Base-by-base conservation (phyloP, 257 asterid species). In the Jaltomata sinuosa region DNA sequence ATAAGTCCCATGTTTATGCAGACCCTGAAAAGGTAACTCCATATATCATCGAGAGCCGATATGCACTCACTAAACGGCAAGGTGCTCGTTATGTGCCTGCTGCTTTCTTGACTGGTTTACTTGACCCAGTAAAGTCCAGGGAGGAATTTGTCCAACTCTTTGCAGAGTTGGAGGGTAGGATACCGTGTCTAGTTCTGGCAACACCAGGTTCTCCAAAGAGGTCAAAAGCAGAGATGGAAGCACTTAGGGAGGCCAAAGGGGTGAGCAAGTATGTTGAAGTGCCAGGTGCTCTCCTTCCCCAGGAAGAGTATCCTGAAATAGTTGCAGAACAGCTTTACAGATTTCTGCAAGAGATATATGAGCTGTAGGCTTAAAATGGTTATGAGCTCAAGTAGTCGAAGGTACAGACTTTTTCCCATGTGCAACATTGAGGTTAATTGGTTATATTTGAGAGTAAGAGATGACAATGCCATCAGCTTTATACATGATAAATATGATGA, bases 61-160 rank as follows among this genome's bases (percentile, higher is more conserved):
- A 92, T 47, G 95, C 89, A n/a, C 98, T 96, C 52, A 96, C 99
- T 19, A 93, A 92, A 84, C 85, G 84, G 84, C 72, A 89, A 74
- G 99, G 99, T 8, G 98, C 99, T 68, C 98, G 98, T 38, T 96
- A 93, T 49, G 99, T 88, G 72, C 98, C 99, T 16, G 98, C 98
- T 14, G 98, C 98, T 80, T 96, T 96, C 88, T 88, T 96, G 92
- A 94, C 98, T 25, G 99, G 99, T 61, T 89, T 92, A 86, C 98
- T 94, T 27, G 98, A 96, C 87, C 98, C 98, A 6, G 98, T 96
- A 59, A 90, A 85, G 62, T 87, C 98, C 72, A 87, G 99, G 81
- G 97, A 93, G 87, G 97, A 94, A 83, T 96, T 94, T 80, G 47
- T 94, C 16, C 91, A 90, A 65, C 93, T 96, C 72, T 96, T 96